Base-by-base conservation (phyloP, 108 stramenopile genomes). In the Epithemia pelagica region DNA sequence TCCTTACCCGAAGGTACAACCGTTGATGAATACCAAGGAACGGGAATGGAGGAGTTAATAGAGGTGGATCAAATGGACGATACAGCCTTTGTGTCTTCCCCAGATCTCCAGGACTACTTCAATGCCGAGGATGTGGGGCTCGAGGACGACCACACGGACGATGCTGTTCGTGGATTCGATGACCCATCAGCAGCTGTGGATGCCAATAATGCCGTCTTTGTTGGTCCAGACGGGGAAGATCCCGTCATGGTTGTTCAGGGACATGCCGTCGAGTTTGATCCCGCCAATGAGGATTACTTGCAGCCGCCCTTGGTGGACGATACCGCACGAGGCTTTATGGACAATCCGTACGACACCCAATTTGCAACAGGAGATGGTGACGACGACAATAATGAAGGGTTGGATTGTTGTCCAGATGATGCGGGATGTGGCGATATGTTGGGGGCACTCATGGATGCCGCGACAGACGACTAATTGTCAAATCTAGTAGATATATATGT, bases 11-110 rank as follows among this genome's bases (percentile, higher is more conserved):
- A 26, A 27, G 56, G 26, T 57, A 27, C 25, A 26, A 27, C 22
- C 7, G 5, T 57, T 5, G 26, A 27, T n/a, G 56, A 57, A 23
- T 57, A 57, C 56, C 56, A 57, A 57, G 56, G 56, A 57, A 57
- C 26, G 56, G 26, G 22, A 27, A 7, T 23, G 26, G 56, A 57
- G 7, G 56, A 23, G n/a, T 57, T 57, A 27, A 7, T 57, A 19
- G 7, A 57, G 21, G 56, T 15, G 10, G 37, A 46, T 46, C 37
- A 46, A 46, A 46, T 46, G 37, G 37, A 46, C 15, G 37, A 46
- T 46, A 46, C 37, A 5, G 37, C 37, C 5, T 46, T 46, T 46
- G 15, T 46, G 37, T 5, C 37, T 15, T 46, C 37, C 37, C 10
- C 37, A 46, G 37, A 46, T 5, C 10, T 10, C 15, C 15, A 46